A percentile compares a stretch with the other conserved stretches of the same genome.
Conservation (phyloP, 2,329 filamentous ascomycete genomes). For the Colletotrichum viniferum region DNA sequence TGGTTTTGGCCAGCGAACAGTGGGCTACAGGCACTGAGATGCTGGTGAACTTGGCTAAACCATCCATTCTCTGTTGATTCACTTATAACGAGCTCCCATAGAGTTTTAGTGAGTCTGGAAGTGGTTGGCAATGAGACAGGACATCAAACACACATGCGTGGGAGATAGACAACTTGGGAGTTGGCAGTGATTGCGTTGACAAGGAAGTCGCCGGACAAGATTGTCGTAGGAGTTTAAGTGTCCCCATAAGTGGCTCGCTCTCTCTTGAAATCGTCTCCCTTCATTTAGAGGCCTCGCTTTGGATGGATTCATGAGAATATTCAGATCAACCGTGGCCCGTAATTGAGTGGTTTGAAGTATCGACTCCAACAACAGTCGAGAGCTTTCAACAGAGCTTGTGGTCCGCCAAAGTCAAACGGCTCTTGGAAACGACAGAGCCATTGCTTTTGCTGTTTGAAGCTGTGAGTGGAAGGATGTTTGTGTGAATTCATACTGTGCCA, state of each 20-base stretch:
- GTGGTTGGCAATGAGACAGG: background rate
- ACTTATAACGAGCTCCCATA: background rate
- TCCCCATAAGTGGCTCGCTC: fast-evolving
- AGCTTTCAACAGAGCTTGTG: background rate
- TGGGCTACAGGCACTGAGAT: background rate
- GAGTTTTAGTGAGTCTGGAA: background rate
- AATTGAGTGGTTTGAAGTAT: background rate
- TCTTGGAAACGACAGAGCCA: fast-evolving
- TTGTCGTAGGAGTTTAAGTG: background rate
- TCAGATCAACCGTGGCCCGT: fast-evolving
- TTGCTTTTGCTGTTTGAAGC: background rate
- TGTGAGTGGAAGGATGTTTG: background rate
- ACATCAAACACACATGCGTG: background rate
- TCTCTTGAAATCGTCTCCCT: background rate
- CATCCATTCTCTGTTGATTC: fast-evolving
- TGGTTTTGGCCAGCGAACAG: background rate
- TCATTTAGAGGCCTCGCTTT: background rate
- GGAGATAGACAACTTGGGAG: background rate
- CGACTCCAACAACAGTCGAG: background rate
- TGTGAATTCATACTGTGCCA: background rate
- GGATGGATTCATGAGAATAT: background rate
- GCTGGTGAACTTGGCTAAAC: background rate
- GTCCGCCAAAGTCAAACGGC: background rate
- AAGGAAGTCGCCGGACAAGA: background rate
- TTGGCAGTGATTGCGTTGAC: background rate